A percentile compares a stretch with the other conserved stretches of the same genome.
These are phyloP conservation scores for Pseudognaphalium luteoalbum DNA, from an alignment of 129 eudicot species.

Conservation along the genomic window DNA sequence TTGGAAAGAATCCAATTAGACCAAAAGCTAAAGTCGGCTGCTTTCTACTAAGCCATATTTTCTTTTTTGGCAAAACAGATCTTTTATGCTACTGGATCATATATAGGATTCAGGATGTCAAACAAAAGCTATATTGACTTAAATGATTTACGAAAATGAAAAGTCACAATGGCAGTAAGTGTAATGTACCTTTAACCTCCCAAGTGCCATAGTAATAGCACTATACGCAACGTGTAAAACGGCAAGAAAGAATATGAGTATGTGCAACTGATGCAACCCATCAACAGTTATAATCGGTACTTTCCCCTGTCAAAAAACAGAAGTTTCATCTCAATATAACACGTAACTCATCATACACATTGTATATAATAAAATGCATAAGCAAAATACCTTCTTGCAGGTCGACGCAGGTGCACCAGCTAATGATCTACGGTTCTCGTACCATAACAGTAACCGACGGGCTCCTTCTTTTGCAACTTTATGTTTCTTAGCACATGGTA, in stretches of 20 bases:
- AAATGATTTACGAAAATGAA: neutral
- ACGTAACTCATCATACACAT: neutral
- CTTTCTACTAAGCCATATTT: neutral
- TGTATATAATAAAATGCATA: neutral
- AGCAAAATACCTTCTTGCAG: neutral
- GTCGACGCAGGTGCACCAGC: slow-evolving; percentile 24
- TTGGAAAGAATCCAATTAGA: neutral
- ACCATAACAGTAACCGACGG: slow-evolving; percentile 49
- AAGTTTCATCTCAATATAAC: neutral
- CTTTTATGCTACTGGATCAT: neutral
- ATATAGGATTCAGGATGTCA: too few relatives aligned
- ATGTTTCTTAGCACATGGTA: slow-evolving; percentile 56
- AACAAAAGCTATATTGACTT: neutral
- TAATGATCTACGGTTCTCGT: slow-evolving; percentile 36
- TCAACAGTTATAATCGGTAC: slow-evolving; percentile 63
- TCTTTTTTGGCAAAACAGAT: neutral
- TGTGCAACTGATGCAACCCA: slow-evolving; percentile 88
- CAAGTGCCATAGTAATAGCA: slow-evolving; percentile 88
- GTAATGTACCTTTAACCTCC: slow-evolving; percentile 66
- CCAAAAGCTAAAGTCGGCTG: neutral
- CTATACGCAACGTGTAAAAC: slow-evolving; percentile 72
- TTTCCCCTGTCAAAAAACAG: slow-evolving; percentile 41
- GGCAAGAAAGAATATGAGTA: slow-evolving; percentile 85
- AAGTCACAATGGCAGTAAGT: slow-evolving; percentile 19
- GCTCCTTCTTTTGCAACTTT: slow-evolving; percentile 15